Base-by-base conservation (phyloP, 2,329 filamentous ascomycete genomes). In the Arthrobotrys musiformis region DNA sequence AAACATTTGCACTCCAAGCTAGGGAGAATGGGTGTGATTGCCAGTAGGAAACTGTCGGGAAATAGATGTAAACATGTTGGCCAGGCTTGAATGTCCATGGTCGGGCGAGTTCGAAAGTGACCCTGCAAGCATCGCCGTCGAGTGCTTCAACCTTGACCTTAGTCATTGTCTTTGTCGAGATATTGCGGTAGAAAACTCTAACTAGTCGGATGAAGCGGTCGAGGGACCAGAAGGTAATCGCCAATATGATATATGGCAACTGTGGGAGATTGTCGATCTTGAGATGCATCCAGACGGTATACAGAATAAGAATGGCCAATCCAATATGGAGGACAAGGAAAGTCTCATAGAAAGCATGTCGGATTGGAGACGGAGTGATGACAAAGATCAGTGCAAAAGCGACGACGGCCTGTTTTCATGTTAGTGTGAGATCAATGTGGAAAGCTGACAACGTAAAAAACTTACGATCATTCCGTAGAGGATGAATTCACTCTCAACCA, bases 281-380 rank as follows among this genome's bases (percentile, higher is more conserved):
- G 81, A 93, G 89, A 85, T 98, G 95, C 40, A 94, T 85, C 88
- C 90, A 95, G 7, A 94, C 90, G 81, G 90, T 90, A 70, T 88
- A 86, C 61, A 97, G 88, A 56, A 86, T 85, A 66, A 92, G 82
- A 37, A 91, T 83, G 42, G 90, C 93, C 61, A 97, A 85, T 40
- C 92, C 83, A 80, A 97, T 93, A 84, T 98, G 95, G 30, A 91
- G 84, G 82, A 92, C 93, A 81, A 98, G 88, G 85, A 99, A 99
- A 0, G 93, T 96, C 85, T 99, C 95, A 85, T 99, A 99, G 83
- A 97, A 97, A 42, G 94, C 93, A 83, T 97, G 94, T 78, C 95
- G 90, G 62, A 99, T 82, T 0, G 93, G 91, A 1, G 93, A 94
- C 66, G 92, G 85, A 8, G 93, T 81, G 66, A 92, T 82, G 52